Percentiles rank a stretch among this genome's conserved stretches.
Evolutionary conservation across 2,329 filamentous ascomycete genomes (phyloP).

Genomic region (Sordariomycetes sp.): DNA sequence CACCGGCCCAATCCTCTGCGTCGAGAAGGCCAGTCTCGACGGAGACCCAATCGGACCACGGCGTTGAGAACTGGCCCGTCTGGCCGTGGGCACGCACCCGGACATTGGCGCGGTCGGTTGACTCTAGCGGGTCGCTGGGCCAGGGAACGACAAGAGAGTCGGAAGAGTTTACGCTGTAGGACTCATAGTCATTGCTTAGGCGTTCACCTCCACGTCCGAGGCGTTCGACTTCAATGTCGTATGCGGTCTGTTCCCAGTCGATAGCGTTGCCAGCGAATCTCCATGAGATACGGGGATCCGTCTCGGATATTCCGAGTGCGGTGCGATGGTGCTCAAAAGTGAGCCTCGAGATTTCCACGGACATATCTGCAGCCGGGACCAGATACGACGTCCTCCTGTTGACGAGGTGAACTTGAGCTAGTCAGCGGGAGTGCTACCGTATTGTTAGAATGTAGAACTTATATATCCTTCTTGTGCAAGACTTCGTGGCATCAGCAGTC

Average conservation of each 20-base stretch:
- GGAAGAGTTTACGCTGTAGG: not conserved
- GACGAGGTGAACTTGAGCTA: too few relatives aligned
- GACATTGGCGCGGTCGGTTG: constrained; percentile 17
- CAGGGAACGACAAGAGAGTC: constrained; percentile 25
- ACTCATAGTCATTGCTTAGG: not conserved
- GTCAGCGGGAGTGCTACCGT: too few relatives aligned
- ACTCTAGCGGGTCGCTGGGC: constrained; percentile 20
- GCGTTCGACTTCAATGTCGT: not conserved
- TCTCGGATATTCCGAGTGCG: not conserved
- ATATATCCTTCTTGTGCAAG: too few relatives aligned
- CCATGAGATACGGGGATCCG: not conserved
- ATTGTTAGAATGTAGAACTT: too few relatives aligned
- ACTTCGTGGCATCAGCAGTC: too few relatives aligned
- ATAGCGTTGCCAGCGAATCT: not conserved
- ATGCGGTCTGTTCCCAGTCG: not conserved
- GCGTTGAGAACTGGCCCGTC: constrained; percentile 3
- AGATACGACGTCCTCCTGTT: too few relatives aligned
- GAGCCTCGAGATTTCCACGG: not conserved
- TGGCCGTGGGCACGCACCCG: constrained; percentile 18
- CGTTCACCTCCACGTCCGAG: not conserved
- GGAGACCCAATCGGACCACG: constrained; percentile 12
- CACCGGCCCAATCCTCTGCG: not conserved
- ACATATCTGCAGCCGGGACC: too few relatives aligned
- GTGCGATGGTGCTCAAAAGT: not conserved
- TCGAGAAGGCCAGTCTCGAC: not conserved